Evolutionary conservation across 2,329 filamentous ascomycete species (phyloP).

Genomic region (Curvularia spicifera): DNA sequence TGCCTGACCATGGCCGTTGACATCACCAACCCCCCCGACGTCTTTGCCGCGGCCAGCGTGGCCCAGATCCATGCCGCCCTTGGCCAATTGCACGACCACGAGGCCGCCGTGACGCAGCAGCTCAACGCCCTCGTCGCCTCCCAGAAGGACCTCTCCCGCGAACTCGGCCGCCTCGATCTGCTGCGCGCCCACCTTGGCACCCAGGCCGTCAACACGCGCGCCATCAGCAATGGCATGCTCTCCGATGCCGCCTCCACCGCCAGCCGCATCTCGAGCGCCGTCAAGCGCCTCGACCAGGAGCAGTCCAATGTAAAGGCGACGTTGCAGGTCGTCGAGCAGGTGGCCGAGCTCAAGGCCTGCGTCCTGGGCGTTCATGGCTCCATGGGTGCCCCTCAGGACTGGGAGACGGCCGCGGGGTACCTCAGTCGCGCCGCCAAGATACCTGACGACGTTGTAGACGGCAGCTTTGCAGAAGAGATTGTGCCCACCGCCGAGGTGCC

Average conservation of each 20-base stretch:
- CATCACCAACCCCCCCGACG: slow-evolving; percentile 30
- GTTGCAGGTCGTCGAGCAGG: slow-evolving; percentile 89
- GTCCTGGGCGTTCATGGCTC: slow-evolving; percentile 92
- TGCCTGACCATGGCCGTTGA: slow-evolving; percentile 30
- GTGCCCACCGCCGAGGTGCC: slow-evolving; percentile 96
- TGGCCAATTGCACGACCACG: slow-evolving; percentile 74
- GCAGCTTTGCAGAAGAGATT: slow-evolving; percentile 87
- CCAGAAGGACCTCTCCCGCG: slow-evolving; percentile 84
- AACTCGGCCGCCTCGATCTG: slow-evolving; percentile 85
- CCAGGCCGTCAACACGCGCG: slow-evolving; percentile 81
- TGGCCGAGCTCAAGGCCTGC: slow-evolving; percentile 95
- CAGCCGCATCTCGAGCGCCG: slow-evolving; percentile 81
- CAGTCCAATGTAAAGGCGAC: slow-evolving; percentile 91
- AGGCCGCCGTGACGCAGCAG: slow-evolving; percentile 73
- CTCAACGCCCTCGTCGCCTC: slow-evolving; percentile 80
- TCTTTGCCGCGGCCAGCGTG: slow-evolving; percentile 73
- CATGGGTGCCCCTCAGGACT: slow-evolving; percentile 98
- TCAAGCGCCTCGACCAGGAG: slow-evolving; percentile 86
- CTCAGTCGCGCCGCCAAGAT: slow-evolving; percentile 82
- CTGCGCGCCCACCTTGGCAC: slow-evolving; percentile 86
- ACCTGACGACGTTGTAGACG: slow-evolving; percentile 78
- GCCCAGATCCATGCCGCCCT: slow-evolving; percentile 82
- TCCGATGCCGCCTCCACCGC: slow-evolving; percentile 85
- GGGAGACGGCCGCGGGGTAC: slow-evolving; percentile 94
- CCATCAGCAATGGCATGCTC: slow-evolving; percentile 90